Base-by-base conservation (phyloP, 2,329 filamentous ascomycete species). In the Camillea tinctor region DNA sequence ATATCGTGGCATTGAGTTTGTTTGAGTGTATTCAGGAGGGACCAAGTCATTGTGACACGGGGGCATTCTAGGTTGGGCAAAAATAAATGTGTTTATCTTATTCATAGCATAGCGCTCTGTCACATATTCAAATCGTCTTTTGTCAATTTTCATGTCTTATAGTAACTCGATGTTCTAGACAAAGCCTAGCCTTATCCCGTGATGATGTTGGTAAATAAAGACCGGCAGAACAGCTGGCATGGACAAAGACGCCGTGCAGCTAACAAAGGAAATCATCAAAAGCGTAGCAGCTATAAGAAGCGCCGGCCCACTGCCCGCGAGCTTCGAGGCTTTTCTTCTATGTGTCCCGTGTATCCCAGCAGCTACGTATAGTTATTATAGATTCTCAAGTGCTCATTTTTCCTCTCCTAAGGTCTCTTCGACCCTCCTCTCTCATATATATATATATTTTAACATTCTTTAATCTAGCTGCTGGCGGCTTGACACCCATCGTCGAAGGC, bases 381-480 rank as follows among this genome's bases (percentile, higher is more conserved):
- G 59, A 66, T 63, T n/a, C 54, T n/a, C 66, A 67, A 69, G 66
- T 67, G 66, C 68, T 71, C 68, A 55, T 67, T 68, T 26, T 26
- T 30, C n/a, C 64, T 68, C 63, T 64, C 63, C 50, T 62, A 63
- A 55, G 44, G 54, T 60, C 58, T 53, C 49, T n/a, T n/a, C 19
- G n/a, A 15, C 21, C n/a, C 51, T 22, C 17, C 4, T 51, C 22
- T 62, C 56, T 55, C 60, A 65, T 61, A 66, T 62, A 61, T 53
- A 55, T 61, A 65, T 61, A 66, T 62, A 61, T 53, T 56, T 63
- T 65, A 55, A 22, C 56, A 59, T 63, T 68, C 58, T 55, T 59
- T 59, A n/a, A 55, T 54, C 59, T 67, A 67, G 69, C 69, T 72
- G 70, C 70, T 70, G 70, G 70, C 69, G 66, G 70, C 68, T 70